Percentiles rank a stretch among this genome's conserved stretches.
Conservation (phyloP, 2,329 filamentous ascomycete species). For the Teratosphaeria gauchensis region DNA sequence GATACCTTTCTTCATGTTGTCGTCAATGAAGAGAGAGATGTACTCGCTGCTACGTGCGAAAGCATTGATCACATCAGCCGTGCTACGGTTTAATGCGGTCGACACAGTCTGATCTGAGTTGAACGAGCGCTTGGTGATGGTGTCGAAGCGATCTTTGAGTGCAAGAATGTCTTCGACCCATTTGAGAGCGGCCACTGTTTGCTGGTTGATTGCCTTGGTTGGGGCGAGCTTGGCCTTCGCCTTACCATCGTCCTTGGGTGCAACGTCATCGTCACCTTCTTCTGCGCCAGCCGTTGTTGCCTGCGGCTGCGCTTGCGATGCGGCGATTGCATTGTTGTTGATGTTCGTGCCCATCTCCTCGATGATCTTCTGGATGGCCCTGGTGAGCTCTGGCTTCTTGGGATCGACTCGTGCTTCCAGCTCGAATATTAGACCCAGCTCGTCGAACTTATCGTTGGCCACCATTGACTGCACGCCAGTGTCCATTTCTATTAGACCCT, state of each 20-base stretch:
- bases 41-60: conserved; percentile 81
- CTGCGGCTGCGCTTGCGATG: conserved; percentile 42
- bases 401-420: conserved; percentile 69
- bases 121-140: conserved; percentile 65
- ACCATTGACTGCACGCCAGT: conserved; percentile 85
- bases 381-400: conserved; percentile 60
- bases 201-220: conserved; percentile 51
- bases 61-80: conserved; percentile 84
- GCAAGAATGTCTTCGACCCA: conserved; percentile 89
- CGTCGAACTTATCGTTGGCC: conserved; percentile 72
- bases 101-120: conserved; percentile 66
- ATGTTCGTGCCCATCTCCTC: conserved; percentile 74
- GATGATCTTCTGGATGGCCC: conserved; percentile 63
- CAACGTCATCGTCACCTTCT: conserved; percentile 30
- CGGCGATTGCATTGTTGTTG: conserved; percentile 56
- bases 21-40: conserved; percentile 92
- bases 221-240: conserved; percentile 39
- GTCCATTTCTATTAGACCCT: conserved; percentile 75
- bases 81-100: conserved; percentile 74
- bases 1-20: conserved; percentile 88
- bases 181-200: conserved; percentile 77
- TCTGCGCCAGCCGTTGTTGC: conserved; percentile 38
- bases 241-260: background rate
- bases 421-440: conserved; percentile 71
- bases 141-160: conserved; percentile 85